Evolutionary conservation across 2,329 filamentous ascomycete genomes (phyloP), one percentile per base, ranked within the genome.

Genomic region (Knoxdaviesia capensis): DNA sequence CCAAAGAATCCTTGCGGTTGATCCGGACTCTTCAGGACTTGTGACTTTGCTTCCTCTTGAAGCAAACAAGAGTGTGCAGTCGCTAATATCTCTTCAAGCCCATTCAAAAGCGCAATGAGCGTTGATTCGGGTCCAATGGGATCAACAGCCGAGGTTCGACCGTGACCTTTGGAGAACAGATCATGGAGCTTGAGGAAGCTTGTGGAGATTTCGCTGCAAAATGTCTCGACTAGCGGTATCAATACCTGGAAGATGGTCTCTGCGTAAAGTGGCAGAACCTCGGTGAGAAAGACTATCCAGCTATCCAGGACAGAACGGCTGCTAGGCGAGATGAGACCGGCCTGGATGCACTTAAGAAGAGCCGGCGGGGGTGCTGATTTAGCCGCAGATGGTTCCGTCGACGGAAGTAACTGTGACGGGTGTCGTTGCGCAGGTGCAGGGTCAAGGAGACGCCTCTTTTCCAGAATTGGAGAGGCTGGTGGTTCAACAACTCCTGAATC

Each of bases 1-100:
- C 86, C 86, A 53, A 96, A 93, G 55, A 94, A 88, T 5, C 85
- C 79, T 54, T 87, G 83, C 9, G 79, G 74, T 49, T 84, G 81
- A 52, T 92, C 83, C 28, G 85, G 83, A 45, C 76, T 79, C 60
- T 93, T 94, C 37, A 69, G 63, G 33, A 74, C 63, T 43, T 77
- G 73, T 37, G 69, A 68, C 47, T 72, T 74, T 36, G 76, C 71
- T 58, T 93, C 85, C 50, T 93, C 85, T 29, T 69, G 64, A 41
- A 87, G 61, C 20, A 96, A 64, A 44, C 79, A 78, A 51, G 93
- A 82, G 57, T 98, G 90, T 5, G 80, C 86, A 50, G 77, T 75
- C 11, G 87, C 87, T 44, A 98, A 65, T 29, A 94, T 78, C 51
- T 92, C 85, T 57, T 98, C 90, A 1, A 98, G 68, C 0, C 85